Conservation (phyloP, 2,329 filamentous ascomycete species). For the Trichocomaceae sp. region DNA sequence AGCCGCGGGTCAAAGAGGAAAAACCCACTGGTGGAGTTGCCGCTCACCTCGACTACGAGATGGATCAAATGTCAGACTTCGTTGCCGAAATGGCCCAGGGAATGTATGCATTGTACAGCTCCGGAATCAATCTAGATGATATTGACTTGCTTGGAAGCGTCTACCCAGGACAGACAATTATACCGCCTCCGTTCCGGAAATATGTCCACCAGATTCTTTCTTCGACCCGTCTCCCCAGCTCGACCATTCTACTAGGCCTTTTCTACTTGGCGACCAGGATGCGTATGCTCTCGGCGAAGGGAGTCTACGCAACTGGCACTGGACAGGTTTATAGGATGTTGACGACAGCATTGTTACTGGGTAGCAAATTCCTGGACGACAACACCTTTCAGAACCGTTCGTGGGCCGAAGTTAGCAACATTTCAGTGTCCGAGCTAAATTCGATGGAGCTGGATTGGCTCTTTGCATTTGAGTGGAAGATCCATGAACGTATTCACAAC, state of each 20-base stretch:
- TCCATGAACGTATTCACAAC: constrained; percentile 77
- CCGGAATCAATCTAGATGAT: constrained; percentile 53
- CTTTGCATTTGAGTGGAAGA: constrained; percentile 69
- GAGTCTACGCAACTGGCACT: constrained; percentile 50
- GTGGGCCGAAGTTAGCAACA: constrained; percentile 92
- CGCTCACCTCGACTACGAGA: constrained; percentile 91
- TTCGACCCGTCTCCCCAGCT: constrained; percentile 81
- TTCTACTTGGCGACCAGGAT: constrained; percentile 82
- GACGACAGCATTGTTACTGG: constrained; percentile 75
- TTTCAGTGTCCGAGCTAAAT: constrained; percentile 77
- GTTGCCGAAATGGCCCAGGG: constrained; percentile 80
- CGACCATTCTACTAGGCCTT: constrained; percentile 83
- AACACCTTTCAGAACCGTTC: constrained; percentile 97
- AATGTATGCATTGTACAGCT: constrained; percentile 57
- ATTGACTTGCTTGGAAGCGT: constrained; percentile 60
- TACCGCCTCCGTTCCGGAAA: constrained; percentile 74
- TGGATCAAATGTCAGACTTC: constrained; percentile 93
- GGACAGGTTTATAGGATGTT: constrained; percentile 81
- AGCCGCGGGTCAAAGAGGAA: constrained; percentile 50
- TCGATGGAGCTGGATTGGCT: constrained; percentile 84
- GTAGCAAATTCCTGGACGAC: constrained; percentile 93
- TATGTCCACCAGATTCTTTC: constrained; percentile 87
- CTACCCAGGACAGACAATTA: constrained; percentile 54
- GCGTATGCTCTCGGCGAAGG: constrained; percentile 59
- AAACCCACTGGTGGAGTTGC: constrained; percentile 78